Conservation (phyloP, 352 stramenopile species). For the Phytopythium litorale region DNA sequence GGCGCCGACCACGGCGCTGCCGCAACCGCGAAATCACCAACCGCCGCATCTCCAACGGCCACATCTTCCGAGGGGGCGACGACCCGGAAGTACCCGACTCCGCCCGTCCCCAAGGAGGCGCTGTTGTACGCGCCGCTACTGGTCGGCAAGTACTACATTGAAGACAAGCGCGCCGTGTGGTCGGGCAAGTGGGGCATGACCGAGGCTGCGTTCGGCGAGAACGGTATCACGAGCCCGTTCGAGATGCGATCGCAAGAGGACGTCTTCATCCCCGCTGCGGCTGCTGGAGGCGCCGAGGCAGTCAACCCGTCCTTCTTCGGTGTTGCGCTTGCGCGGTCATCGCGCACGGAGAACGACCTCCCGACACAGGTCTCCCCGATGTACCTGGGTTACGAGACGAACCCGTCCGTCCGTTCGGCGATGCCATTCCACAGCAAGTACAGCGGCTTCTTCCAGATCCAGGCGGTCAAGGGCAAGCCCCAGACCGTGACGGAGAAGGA, state of each 20-base stretch:
- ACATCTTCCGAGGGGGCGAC: neutral
- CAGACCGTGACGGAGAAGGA: conserved; percentile 79
- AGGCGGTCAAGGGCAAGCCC: conserved; percentile 78
- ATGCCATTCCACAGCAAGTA: conserved; percentile 82
- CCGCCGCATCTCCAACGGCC: neutral
- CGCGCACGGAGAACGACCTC: conserved; percentile 30
- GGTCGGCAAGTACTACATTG: conserved; percentile 81
- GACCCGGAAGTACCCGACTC: conserved; percentile 10
- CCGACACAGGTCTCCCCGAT: conserved; percentile 42
- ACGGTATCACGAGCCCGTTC: conserved; percentile 76
- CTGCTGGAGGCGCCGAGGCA: conserved; percentile 17
- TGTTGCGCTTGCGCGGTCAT: conserved; percentile 50
- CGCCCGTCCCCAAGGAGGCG: conserved; percentile 48
- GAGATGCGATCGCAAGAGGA: conserved; percentile 88
- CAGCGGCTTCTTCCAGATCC: conserved; percentile 85
- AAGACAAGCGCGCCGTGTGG: conserved; percentile 80
- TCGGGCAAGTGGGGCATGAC: conserved; percentile 82
- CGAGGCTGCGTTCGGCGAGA: conserved; percentile 68
- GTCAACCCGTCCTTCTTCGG: conserved; percentile 49
- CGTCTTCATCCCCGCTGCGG: conserved; percentile 46
- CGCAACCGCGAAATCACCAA: neutral
- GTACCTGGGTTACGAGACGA: conserved; percentile 66
- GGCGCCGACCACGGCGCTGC: neutral
- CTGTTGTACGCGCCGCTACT: conserved; percentile 69
- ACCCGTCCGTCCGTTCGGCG: conserved; percentile 51